These are phyloP conservation scores for Phylloporus sp. DNA, from an alignment of 768 basidiomycete genomes.

Conservation along the genomic window DNA sequence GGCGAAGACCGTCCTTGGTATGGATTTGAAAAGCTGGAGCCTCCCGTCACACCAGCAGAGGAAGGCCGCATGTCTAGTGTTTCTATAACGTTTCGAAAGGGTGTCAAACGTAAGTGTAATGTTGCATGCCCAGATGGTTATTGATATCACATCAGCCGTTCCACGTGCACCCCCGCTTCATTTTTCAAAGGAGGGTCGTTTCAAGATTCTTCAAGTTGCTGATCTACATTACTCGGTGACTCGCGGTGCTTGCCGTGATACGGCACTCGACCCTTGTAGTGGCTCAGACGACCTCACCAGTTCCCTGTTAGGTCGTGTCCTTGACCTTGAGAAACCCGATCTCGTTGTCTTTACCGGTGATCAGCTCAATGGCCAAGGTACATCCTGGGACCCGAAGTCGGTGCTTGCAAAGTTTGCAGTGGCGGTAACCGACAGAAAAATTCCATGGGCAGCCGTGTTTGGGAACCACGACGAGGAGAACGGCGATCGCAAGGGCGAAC, in stretches of 20 bases:
- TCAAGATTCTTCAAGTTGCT: slow-evolving; percentile 88
- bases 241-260: slow-evolving; percentile 74
- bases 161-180: slow-evolving; percentile 76
- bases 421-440: slow-evolving; percentile 65
- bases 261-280: slow-evolving; percentile 45
- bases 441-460: slow-evolving; percentile 91
- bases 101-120: slow-evolving; percentile 62
- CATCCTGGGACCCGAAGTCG: slow-evolving; percentile 84
- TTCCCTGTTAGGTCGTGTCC: slow-evolving; percentile 62
- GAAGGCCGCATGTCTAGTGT: slow-evolving; percentile 46
- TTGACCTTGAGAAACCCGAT: slow-evolving; percentile 84
- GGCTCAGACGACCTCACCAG: slow-evolving; percentile 77
- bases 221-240: slow-evolving; percentile 92
- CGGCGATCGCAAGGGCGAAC: slow-evolving; percentile 56
- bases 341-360: slow-evolving; percentile 92
- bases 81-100: slow-evolving; percentile 65
- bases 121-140: neutral
- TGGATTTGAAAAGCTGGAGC: slow-evolving; percentile 74
- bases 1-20: slow-evolving; percentile 84
- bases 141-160: slow-evolving; percentile 40
- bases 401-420: slow-evolving; percentile 86
- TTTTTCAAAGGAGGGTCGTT: slow-evolving; percentile 78
- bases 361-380: slow-evolving; percentile 88
- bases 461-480: slow-evolving; percentile 92
- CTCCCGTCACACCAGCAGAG: slow-evolving; percentile 47